Conservation (phyloP, 2,329 filamentous ascomycete species). For the Penicillium sp. region DNA sequence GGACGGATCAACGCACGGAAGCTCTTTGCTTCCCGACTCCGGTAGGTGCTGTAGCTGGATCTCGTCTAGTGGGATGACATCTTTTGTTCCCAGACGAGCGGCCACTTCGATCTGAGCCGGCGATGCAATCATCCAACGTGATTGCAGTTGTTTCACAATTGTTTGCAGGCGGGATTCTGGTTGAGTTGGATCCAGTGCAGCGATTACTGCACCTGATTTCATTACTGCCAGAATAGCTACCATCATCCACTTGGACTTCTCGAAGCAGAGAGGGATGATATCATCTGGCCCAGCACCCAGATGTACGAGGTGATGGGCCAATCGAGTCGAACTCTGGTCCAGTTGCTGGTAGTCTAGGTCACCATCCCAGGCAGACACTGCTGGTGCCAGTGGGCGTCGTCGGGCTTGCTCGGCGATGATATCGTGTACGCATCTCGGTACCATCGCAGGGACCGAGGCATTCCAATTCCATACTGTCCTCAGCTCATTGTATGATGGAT, state of each 20-base stretch:
- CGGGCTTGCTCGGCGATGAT: neutral
- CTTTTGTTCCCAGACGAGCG: neutral
- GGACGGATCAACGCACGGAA: neutral
- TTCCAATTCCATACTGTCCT: neutral
- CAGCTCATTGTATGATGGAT: neutral
- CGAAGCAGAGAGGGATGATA: conserved; percentile 1
- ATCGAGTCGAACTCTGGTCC: neutral
- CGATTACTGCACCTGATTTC: conserved; percentile 4
- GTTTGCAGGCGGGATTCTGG: neutral
- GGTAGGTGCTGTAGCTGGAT: neutral
- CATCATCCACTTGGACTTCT: conserved; percentile 7
- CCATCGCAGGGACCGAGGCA: neutral
- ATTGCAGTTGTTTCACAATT: neutral
- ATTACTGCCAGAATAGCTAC: conserved; percentile 7
- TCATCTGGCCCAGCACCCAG: neutral
- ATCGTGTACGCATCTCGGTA: neutral
- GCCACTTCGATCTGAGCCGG: neutral
- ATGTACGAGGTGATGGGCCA: neutral
- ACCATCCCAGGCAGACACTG: conserved; percentile 1
- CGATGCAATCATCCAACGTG: conserved; percentile 1
- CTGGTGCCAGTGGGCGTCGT: neutral
- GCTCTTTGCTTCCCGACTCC: neutral
- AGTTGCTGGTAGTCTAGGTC: conserved; percentile 7
- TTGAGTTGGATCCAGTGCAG: neutral
- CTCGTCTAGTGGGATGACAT: neutral